Percentiles rank a stretch among this genome's conserved stretches.
These are phyloP conservation scores for Pisolithus microcarpus DNA, from an alignment of 768 basidiomycete genomes.

Conservation along the genomic window DNA sequence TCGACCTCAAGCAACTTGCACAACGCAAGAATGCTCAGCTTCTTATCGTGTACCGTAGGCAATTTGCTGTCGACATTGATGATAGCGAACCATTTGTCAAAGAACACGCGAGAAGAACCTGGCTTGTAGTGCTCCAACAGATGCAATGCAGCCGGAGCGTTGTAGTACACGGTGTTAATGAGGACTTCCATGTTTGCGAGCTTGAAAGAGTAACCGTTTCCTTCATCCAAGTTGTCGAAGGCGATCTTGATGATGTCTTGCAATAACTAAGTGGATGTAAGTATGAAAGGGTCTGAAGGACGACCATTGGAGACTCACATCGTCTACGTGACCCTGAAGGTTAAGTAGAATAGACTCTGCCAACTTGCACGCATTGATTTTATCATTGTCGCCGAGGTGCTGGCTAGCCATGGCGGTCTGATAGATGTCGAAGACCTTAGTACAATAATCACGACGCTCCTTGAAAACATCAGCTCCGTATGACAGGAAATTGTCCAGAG, in stretches of 20 bases:
- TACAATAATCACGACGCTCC: constrained; percentile 63
- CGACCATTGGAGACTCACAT: constrained; percentile 41
- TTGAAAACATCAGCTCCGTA: constrained; percentile 76
- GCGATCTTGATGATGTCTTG: constrained; percentile 59
- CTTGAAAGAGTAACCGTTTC: constrained; percentile 55
- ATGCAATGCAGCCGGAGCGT: constrained; percentile 68
- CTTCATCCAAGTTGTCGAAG: constrained; percentile 50
- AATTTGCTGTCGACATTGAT: constrained; percentile 54
- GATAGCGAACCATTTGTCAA: constrained; percentile 76
- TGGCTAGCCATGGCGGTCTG: constrained; percentile 60
- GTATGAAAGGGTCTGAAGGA: neutral
- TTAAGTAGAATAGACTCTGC: constrained; percentile 79
- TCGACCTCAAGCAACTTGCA: constrained; percentile 72
- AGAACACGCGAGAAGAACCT: constrained; percentile 67
- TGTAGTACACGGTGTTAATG: constrained; percentile 78
- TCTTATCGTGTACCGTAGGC: constrained; percentile 88
- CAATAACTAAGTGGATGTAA: constrained; percentile 40
- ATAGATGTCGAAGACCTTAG: constrained; percentile 81
- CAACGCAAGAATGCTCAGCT: constrained; percentile 68
- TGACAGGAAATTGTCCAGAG: constrained; percentile 83
- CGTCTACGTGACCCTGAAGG: constrained; percentile 68
- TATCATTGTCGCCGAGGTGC: constrained; percentile 77
- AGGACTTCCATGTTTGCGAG: constrained; percentile 80
- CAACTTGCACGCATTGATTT: constrained; percentile 77
- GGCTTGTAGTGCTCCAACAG: constrained; percentile 58